Conservation (phyloP, 805 yeast species). For the baker's yeast (Saccharomyces cerevisiae) region DNA sequence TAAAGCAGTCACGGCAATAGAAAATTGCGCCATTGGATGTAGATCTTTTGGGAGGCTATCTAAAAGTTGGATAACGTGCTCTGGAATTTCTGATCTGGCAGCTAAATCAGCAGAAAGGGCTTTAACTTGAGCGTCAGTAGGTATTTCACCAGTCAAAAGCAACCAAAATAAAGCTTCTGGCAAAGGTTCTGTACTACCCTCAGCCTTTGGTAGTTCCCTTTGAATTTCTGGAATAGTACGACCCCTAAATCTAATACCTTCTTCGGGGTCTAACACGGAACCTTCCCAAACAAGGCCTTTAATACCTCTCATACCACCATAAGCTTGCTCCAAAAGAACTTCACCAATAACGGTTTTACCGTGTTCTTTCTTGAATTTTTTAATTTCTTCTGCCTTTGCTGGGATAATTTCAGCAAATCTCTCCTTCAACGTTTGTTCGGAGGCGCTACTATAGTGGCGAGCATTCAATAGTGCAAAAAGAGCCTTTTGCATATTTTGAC, state of each 20-base stretch:
- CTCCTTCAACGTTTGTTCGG: slow-evolving; percentile 70
- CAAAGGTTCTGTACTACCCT: slow-evolving; percentile 54
- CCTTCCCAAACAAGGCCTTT: slow-evolving; percentile 86
- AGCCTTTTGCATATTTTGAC: background rate
- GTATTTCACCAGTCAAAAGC: slow-evolving; percentile 74
- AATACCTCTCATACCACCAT: slow-evolving; percentile 89
- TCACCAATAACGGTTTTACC: slow-evolving; percentile 71
- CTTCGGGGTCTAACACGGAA: slow-evolving; percentile 74
- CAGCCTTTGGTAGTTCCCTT: slow-evolving; percentile 65
- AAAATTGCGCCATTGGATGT: slow-evolving; percentile 88
- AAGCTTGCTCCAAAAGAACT: slow-evolving; percentile 68
- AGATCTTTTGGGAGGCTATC: slow-evolving; percentile 67
- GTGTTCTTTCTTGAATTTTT: slow-evolving; percentile 75
- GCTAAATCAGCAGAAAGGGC: slow-evolving; percentile 71
- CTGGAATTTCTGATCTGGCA: slow-evolving; percentile 68
- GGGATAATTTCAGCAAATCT: slow-evolving; percentile 90
- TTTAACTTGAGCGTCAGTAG: slow-evolving; percentile 61
- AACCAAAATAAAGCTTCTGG: slow-evolving; percentile 84
- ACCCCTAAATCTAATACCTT: slow-evolving; percentile 83
- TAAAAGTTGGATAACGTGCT: slow-evolving; percentile 63
- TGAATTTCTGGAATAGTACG: slow-evolving; percentile 74
- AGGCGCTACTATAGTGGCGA: slow-evolving; percentile 1
- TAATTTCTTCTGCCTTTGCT: slow-evolving; percentile 81
- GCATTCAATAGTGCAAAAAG: slow-evolving; percentile 5
- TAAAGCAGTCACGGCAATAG: slow-evolving; percentile 73